These are phyloP conservation scores for Ambrosiella cleistominuta DNA, from an alignment of 2,329 filamentous ascomycete species.

Conservation along the genomic window DNA sequence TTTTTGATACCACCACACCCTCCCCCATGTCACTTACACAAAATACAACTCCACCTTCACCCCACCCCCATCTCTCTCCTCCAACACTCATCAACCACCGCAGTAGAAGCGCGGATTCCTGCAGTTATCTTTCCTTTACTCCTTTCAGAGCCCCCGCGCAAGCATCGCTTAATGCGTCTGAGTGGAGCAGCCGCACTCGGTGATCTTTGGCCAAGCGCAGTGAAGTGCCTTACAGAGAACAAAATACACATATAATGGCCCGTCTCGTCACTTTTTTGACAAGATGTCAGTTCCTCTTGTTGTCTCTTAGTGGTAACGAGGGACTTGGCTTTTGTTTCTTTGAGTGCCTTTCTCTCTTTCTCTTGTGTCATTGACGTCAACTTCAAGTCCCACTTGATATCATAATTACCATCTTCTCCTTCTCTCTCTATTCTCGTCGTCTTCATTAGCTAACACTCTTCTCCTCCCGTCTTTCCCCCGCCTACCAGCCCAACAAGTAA, in stretches of 20 bases:
- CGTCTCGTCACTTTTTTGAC: background rate
- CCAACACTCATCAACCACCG: background rate
- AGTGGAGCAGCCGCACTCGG: too few relatives aligned
- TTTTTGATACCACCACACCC: background rate
- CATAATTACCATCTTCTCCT: too few relatives aligned
- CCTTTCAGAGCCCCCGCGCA: background rate
- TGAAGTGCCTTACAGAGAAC: background rate
- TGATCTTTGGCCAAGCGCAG: too few relatives aligned
- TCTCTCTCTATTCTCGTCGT: background rate
- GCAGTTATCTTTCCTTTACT: background rate
- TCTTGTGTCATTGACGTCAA: background rate
- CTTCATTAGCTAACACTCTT: background rate
- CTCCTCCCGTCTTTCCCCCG: background rate
- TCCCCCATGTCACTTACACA: background rate
- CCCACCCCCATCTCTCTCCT: background rate
- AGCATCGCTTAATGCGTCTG: background rate
- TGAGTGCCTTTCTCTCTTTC: background rate
- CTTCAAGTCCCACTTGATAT: too few relatives aligned
- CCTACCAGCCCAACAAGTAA: slow-evolving; percentile 22
- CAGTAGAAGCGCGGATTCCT: background rate
- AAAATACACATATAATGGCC: background rate
- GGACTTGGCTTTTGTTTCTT: background rate
- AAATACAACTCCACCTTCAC: background rate
- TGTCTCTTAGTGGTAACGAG: background rate
- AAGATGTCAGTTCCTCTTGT: background rate